Evolutionary conservation across 257 asterid species (phyloP).

Genomic region (Henckelia pumila): DNA sequence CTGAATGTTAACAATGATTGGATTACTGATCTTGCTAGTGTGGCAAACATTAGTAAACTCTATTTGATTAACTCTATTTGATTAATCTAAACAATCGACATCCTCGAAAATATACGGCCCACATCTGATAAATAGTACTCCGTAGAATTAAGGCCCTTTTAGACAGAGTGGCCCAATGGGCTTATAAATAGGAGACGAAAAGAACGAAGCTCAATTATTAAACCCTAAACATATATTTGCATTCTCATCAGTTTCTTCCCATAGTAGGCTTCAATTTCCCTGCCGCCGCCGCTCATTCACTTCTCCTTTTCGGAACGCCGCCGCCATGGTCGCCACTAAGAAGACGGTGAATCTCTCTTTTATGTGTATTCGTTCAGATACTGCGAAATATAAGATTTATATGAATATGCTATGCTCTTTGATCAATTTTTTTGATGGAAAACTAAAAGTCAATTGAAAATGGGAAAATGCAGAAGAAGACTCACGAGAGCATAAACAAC

Average conservation of each 20-base stretch:
- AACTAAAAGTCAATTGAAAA: background rate
- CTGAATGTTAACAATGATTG: no score
- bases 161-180: background rate
- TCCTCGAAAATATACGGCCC: no score
- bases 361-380: background rate
- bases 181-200: background rate
- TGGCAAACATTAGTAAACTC: background rate
- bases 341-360: conserved; percentile 6
- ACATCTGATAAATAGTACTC: no score
- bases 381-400: background rate
- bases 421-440: background rate
- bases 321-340: conserved; percentile 18
- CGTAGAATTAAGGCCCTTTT: no score
- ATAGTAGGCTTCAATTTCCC: background rate
- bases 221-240: background rate
- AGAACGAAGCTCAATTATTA: background rate
- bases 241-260: background rate
- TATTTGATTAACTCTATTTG: background rate
- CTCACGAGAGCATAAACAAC: conserved; percentile 76
- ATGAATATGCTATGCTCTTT: background rate
- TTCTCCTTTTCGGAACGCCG: background rate
- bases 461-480: conserved; percentile 63
- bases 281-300: background rate
- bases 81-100: background rate
- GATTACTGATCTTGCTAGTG: no score